Evolutionary conservation across 805 yeast species (phyloP).

Genomic region (Kodamaea jinghongensis): DNA sequence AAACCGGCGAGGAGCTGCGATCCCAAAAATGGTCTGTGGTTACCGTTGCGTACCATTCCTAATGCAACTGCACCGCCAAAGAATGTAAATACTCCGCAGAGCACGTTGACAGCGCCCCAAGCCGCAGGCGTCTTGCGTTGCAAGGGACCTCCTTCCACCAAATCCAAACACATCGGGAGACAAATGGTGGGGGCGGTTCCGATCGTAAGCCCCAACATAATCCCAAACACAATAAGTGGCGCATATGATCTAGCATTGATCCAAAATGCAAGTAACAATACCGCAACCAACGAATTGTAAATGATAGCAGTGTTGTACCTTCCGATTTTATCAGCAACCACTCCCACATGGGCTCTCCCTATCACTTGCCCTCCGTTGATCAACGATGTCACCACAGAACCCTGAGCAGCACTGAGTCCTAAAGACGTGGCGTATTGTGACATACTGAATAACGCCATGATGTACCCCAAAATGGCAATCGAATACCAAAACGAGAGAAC

Average conservation of each 20-base stretch:
- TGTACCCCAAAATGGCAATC: slow-evolving; percentile 36
- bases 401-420: slow-evolving; percentile 43
- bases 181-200: slow-evolving; percentile 29
- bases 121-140: slow-evolving; percentile 32
- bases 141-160: slow-evolving; percentile 12
- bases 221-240: slow-evolving; percentile 27
- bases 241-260: slow-evolving; percentile 33
- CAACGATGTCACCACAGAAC: slow-evolving; percentile 32
- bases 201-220: slow-evolving; percentile 27
- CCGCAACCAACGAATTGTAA: slow-evolving; percentile 21
- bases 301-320: slow-evolving; percentile 34
- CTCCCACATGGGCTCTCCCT: slow-evolving; percentile 52
- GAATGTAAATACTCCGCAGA: slow-evolving; percentile 32
- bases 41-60: slow-evolving; percentile 25
- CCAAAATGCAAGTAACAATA: slow-evolving; percentile 38
- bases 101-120: slow-evolving; percentile 39
- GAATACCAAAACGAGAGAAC: slow-evolving; percentile 34
- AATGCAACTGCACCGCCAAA: slow-evolving; percentile 57
- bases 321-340: slow-evolving; percentile 47
- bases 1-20: slow-evolving; percentile 61
- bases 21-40: slow-evolving; percentile 48
- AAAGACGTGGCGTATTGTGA: slow-evolving; percentile 38
- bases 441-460: slow-evolving; percentile 34
- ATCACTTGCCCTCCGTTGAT: slow-evolving; percentile 43
- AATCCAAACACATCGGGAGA: slow-evolving; percentile 13